These are phyloP conservation scores for Sphaerosporella brunnea DNA, from an alignment of 495 filamentous ascomycete species.

Conservation along the genomic window DNA sequence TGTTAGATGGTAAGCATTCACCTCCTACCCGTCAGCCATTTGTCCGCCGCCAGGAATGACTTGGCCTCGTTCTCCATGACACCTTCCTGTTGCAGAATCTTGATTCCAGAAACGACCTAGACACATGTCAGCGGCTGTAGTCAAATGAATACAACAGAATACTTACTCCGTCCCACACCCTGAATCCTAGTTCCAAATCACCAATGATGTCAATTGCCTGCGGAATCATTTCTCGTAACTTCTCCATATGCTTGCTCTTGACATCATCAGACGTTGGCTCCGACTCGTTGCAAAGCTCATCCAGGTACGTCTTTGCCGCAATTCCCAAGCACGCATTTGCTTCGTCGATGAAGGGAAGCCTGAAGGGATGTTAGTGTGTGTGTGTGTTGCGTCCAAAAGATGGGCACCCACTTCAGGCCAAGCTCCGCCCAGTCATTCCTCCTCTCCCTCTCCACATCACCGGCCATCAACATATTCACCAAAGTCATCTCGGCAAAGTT, in stretches of 20 bases:
- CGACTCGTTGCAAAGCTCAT: conserved; percentile 51
- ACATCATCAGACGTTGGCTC: conserved; percentile 43
- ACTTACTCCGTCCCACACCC: conserved; percentile 25
- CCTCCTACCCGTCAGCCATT: conserved; percentile 12
- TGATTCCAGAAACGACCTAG: conserved; percentile 23
- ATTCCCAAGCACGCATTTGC: conserved; percentile 75
- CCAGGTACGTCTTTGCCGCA: conserved; percentile 79
- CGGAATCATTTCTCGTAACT: conserved; percentile 53
- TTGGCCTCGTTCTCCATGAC: conserved; percentile 18
- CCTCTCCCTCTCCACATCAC: conserved; percentile 38
- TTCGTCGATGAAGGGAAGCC: conserved; percentile 69
- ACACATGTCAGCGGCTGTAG: not conserved
- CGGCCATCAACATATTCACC: conserved; percentile 61
- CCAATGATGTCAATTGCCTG: conserved; percentile 55
- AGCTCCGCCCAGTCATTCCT: conserved; percentile 53
- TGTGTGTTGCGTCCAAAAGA: not conserved
- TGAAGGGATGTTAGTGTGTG: conserved; percentile 36
- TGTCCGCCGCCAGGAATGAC: conserved; percentile 22
- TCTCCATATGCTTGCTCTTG: conserved; percentile 35
- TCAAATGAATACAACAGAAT: conserved; percentile 1
- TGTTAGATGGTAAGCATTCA: not conserved
- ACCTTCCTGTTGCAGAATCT: conserved; percentile 14
- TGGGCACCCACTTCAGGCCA: conserved; percentile 44
- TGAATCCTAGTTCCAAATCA: conserved; percentile 61
- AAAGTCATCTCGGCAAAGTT: conserved; percentile 69